phyloP scores from a whole-genome alignment of 1,139 yeast genomes.

The Pichia sp. region DNA sequence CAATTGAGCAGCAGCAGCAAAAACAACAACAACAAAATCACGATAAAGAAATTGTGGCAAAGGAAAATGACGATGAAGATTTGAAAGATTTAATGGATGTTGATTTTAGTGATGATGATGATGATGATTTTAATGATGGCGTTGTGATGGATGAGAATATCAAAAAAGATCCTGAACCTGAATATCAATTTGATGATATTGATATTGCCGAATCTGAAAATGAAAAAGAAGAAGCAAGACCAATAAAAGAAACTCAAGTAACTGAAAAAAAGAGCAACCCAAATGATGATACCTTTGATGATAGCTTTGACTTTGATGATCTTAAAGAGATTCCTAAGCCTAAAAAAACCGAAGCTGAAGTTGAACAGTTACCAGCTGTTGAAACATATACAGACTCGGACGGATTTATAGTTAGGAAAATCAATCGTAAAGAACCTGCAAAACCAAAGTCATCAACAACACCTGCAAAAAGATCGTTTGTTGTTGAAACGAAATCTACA shows the following conservation, averaged over 20 bases:
- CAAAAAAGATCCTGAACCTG: background rate
- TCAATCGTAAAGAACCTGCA: constrained; percentile 1
- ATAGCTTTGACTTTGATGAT: background rate
- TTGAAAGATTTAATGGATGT: constrained; percentile 21
- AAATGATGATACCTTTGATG: background rate
- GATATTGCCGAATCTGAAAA: constrained; percentile 8
- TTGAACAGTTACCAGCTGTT: constrained; percentile 5
- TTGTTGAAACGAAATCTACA: constrained; percentile 8
- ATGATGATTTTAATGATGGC: constrained; percentile 6
- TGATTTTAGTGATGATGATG: constrained; percentile 15
- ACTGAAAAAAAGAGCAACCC: background rate
- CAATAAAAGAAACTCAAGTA: background rate
- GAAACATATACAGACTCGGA: constrained; percentile 14
- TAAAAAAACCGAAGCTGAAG: background rate
- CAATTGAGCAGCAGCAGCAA: constrained; percentile 9
- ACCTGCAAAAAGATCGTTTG: constrained; percentile 2
- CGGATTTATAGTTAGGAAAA: constrained; percentile 12
- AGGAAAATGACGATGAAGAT: constrained; percentile 9
- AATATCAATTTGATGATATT: constrained; percentile 9
- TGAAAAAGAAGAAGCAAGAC: background rate
- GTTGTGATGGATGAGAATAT: constrained; percentile 4
- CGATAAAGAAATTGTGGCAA: constrained; percentile 1
- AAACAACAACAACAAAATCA: too few species aligned
- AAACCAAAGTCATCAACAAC: background rate
- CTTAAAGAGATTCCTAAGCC: background rate